Base-by-base conservation (phyloP, 208 protist genomes). In the Trypanosoma avium region DNA sequence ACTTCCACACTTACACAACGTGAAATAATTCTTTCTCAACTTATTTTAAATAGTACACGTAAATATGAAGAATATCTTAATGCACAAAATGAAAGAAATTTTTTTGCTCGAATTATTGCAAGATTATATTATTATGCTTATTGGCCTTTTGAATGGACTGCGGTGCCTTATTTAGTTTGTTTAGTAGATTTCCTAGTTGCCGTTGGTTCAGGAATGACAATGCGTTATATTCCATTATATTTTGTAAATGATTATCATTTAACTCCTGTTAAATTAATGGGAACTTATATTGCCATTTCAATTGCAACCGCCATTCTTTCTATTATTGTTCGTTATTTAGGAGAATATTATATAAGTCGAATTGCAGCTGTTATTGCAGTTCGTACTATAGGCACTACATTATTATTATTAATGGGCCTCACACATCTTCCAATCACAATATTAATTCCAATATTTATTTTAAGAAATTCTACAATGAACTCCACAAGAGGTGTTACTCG, bases 391-490 rank as follows among this genome's bases (percentile, higher is more conserved):
- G 82, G 82, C 49, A 77, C 75, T 0, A 58, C 38, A 2, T 45
- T 77, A 0, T 56, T 88, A 13, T 7, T 73, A 4, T 12, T 79
- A 9, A 29, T 84, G 32, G 62, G 46, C 15, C 4, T 67, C 9
- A 64, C 49, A 5, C 42, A 60, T 17, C 15, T 46, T 21, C 4
- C 1, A 8, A 57, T 36, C 13, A 13, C 9, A 36, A 60, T 75
- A 17, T 12, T 84, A 3, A 8, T 58, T 12, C 42, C 73, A 3
- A 36, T 88, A 12, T 84, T 81, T 43, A 50, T 90, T 30, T 42
- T 61, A 17, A 77, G 84, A 22, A 85, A 83, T 48, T 52, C 81
- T 27, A 54, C 59, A 15, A 91, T 91, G 84, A 91, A 91, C 64
- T 71, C 73, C 8, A 79, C 81, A 9, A 35, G 64, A 4, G 84